Evolutionary conservation across 352 stramenopile species (phyloP).

Genomic region (Hyaloperonospora arabidopsidis): DNA sequence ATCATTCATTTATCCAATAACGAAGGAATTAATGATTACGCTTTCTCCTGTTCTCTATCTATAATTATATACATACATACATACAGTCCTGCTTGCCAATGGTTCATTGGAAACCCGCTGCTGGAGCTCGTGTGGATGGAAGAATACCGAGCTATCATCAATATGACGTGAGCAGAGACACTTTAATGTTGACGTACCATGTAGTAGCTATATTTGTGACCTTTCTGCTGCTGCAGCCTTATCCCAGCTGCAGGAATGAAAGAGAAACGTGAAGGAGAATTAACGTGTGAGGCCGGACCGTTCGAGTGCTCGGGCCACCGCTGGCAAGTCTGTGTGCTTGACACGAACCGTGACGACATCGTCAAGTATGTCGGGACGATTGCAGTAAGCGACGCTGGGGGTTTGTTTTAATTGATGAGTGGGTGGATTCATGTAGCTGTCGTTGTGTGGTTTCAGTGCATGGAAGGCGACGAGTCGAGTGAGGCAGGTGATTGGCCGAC

Average conservation of each 20-base stretch:
- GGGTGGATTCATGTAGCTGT: not conserved
- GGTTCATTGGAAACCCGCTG: slow-evolving; percentile 65
- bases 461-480: slow-evolving; percentile 70
- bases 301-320: slow-evolving; percentile 71
- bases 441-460: slow-evolving; percentile 36
- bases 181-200: not conserved
- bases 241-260: slow-evolving; percentile 66
- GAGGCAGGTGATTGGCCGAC: slow-evolving; percentile 58
- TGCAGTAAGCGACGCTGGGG: slow-evolving; percentile 33
- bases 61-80: too few relatives aligned
- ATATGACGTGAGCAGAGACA: slow-evolving; percentile 40
- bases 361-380: slow-evolving; percentile 70
- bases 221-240: slow-evolving; percentile 29
- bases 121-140: slow-evolving; percentile 60
- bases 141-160: slow-evolving; percentile 62
- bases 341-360: slow-evolving; percentile 63
- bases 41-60: not conserved
- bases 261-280: slow-evolving; percentile 40
- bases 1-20: slow-evolving; percentile 3
- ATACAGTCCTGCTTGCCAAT: slow-evolving; percentile 67
- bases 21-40: not conserved
- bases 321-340: slow-evolving; percentile 63
- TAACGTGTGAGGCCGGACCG: slow-evolving; percentile 54
- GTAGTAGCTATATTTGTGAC: not conserved
- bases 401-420: too few relatives aligned